Evolutionary conservation across 164 flowering plant species (phyloP).

Genomic region (Cinnamomum micranthum): DNA sequence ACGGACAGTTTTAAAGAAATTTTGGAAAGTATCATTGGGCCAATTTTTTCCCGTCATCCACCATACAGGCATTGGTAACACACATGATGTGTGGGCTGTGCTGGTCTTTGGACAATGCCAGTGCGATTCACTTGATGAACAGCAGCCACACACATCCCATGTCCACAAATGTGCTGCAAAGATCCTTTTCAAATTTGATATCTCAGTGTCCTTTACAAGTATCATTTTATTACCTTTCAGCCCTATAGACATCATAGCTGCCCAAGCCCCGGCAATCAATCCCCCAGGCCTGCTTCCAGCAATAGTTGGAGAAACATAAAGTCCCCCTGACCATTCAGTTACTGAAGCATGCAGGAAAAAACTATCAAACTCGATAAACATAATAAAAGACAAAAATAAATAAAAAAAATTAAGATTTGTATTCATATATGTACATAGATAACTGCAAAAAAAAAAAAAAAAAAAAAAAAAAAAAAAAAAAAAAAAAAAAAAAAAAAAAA

Average conservation of each 20-base stretch:
- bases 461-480: no score
- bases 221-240: conserved; percentile 54
- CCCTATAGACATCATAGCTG: conserved; percentile 89
- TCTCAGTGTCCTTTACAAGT: neutral
- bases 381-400: no score
- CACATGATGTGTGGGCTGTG: neutral
- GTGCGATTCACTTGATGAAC: neutral
- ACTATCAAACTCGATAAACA: no score
- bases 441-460: neutral
- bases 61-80: no score
- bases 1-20: no score
- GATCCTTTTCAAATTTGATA: neutral
- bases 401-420: no score
- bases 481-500: no score
- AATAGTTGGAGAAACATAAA: conserved; percentile 88
- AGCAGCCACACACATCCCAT: neutral
- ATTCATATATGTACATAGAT: no score
- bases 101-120: neutral
- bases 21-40: no score
- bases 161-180: neutral
- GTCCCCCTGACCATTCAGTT: conserved; percentile 97
- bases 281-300: conserved; percentile 99
- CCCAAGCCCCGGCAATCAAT: conserved; percentile 97
- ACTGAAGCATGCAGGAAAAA: conserved; percentile 38
- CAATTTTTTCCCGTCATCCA: no score